phyloP scores from a whole-genome alignment of 208 protist genomes.

The Naegleria gruberi region DNA sequence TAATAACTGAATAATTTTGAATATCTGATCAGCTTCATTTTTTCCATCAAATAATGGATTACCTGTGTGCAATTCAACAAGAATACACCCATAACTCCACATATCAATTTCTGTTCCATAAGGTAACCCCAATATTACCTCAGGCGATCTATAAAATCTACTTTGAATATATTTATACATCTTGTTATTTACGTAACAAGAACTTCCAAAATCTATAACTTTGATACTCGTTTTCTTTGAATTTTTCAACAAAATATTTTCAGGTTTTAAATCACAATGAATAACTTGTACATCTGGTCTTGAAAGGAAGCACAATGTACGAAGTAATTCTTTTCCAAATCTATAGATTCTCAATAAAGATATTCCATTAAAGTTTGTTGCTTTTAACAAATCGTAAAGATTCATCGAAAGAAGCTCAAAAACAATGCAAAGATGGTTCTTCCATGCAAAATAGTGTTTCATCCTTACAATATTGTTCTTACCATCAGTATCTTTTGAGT shows the following conservation, averaged over 20 bases:
- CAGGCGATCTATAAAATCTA: conserved; percentile 92
- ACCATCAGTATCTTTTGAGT: neutral
- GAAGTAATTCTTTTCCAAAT: conserved; percentile 87
- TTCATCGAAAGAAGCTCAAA: conserved; percentile 92
- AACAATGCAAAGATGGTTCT: conserved; percentile 87
- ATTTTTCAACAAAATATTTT: conserved; percentile 80
- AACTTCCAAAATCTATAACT: conserved; percentile 95
- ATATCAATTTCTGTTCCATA: conserved; percentile 93
- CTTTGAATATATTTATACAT: conserved; percentile 94
- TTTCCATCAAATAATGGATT: conserved; percentile 65
- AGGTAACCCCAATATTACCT: conserved; percentile 88
- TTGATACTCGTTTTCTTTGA: conserved; percentile 83
- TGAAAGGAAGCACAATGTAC: conserved; percentile 76
- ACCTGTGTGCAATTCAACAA: conserved; percentile 95
- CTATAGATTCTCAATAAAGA: conserved; percentile 72
- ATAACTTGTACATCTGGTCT: conserved; percentile 79
- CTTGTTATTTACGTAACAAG: conserved; percentile 83
- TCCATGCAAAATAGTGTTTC: conserved; percentile 57
- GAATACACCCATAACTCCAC: conserved; percentile 90
- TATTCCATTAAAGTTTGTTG: conserved; percentile 69
- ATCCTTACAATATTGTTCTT: conserved; percentile 27
- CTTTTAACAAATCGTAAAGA: conserved; percentile 86
- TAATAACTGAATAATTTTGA: conserved; percentile 51
- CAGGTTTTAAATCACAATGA: conserved; percentile 94
- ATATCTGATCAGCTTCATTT: conserved; percentile 68